Evolutionary conservation across 345 rosid genomes (phyloP).

Genomic region (Psidium guajava): DNA sequence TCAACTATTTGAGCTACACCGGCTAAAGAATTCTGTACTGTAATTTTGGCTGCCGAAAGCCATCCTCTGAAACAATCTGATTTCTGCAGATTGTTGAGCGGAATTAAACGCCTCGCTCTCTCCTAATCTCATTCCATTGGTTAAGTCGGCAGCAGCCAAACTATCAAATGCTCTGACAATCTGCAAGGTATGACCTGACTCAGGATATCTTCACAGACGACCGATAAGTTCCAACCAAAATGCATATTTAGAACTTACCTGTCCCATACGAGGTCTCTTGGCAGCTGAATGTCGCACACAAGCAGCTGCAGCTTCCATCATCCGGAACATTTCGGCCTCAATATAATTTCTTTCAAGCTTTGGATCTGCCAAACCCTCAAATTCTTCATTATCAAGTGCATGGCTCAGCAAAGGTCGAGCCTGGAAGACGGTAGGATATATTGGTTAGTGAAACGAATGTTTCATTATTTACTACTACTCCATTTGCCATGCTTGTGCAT

Average conservation of each 20-base stretch:
- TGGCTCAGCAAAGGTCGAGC: conserved; percentile 84
- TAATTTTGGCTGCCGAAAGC: conserved; percentile 81
- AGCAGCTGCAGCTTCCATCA: conserved; percentile 90
- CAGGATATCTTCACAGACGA: background rate
- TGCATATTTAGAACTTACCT: conserved; percentile 26
- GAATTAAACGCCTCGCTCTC: conserved; percentile 72
- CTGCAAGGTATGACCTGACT: conserved; percentile 21
- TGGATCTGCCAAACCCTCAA: conserved; percentile 58
- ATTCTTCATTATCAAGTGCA: conserved; percentile 53
- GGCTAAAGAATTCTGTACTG: conserved; percentile 62
- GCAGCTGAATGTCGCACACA: conserved; percentile 85
- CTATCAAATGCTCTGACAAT: conserved; percentile 74
- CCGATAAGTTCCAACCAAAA: background rate
- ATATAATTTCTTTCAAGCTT: conserved; percentile 54
- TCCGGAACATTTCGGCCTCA: conserved; percentile 58
- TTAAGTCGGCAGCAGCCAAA: conserved; percentile 57
- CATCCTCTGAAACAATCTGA: conserved; percentile 79
- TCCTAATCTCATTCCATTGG: conserved; percentile 85
- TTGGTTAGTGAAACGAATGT: background rate
- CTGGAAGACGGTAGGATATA: conserved; percentile 19
- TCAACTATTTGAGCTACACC: conserved; percentile 16
- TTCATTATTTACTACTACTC: background rate
- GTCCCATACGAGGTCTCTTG: conserved; percentile 91
- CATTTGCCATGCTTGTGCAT: background rate
- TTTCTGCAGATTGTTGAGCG: conserved; percentile 71